Conservation (phyloP, 192 early-diverging fungal species). For the Gonapodya sp. region DNA sequence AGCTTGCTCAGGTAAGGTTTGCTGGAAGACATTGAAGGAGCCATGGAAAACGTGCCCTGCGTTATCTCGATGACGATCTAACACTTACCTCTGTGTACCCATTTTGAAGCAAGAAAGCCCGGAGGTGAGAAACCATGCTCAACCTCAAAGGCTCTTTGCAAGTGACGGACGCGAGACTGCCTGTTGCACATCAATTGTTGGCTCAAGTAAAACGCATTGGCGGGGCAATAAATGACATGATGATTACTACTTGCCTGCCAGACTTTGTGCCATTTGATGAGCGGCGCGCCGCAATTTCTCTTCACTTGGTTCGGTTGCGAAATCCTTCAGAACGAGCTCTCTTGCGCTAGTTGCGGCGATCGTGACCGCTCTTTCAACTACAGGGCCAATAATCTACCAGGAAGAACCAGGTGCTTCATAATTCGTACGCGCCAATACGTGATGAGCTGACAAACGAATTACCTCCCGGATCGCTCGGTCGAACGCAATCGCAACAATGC, state of each 20-base stretch:
- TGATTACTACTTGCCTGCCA: conserved; percentile 53
- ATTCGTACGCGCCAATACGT: too few relatives aligned
- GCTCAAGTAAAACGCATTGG: background rate
- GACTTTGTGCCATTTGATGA: conserved; percentile 87
- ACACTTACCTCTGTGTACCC: conserved; percentile 57
- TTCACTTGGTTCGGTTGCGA: conserved; percentile 89
- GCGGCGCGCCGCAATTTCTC: conserved; percentile 88
- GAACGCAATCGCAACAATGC: conserved; percentile 77
- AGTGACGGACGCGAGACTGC: conserved; percentile 73
- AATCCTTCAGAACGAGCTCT: conserved; percentile 91
- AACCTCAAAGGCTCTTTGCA: conserved; percentile 86
- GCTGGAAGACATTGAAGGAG: conserved; percentile 21
- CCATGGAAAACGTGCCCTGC: conserved; percentile 1
- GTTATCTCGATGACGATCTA: background rate
- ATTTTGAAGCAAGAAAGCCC: conserved; percentile 59
- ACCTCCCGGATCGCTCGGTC: conserved; percentile 83
- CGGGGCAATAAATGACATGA: background rate
- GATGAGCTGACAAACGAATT: conserved; percentile 2
- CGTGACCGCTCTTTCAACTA: conserved; percentile 85
- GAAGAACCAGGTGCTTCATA: background rate
- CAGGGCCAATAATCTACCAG: conserved; percentile 59
- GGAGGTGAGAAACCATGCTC: conserved; percentile 66
- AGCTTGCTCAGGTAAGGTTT: conserved; percentile 71
- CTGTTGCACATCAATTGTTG: conserved; percentile 13
- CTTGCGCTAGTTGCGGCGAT: conserved; percentile 88